Conservation (phyloP, 75 land plant species). For the Pinus taeda region DNA sequence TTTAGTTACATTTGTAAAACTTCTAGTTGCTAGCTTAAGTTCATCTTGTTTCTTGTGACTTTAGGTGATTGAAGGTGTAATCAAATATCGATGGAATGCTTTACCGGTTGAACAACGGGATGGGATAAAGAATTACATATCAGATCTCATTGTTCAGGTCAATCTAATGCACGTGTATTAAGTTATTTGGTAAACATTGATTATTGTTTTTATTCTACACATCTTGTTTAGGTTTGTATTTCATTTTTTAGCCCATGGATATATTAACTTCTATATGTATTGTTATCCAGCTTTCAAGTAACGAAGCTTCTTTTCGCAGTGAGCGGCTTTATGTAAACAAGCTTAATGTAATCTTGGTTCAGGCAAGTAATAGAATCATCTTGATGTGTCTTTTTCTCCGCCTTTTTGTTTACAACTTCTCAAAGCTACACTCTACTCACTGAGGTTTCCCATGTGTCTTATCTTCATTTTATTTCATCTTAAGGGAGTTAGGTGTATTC, state of each 20-base stretch:
- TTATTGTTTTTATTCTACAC: neutral
- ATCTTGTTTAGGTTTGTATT: neutral
- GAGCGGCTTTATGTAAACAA: constrained; percentile 94
- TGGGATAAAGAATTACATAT: constrained; percentile 97
- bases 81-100: constrained; percentile 98
- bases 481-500: neutral
- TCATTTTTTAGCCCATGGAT: neutral
- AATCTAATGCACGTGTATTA: neutral
- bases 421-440: neutral
- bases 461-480: neutral
- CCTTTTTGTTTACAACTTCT: neutral
- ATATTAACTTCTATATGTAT: neutral
- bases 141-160: constrained; percentile 99
- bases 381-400: neutral
- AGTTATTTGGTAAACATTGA: neutral
- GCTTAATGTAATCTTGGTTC: constrained; percentile 90
- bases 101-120: constrained; percentile 94
- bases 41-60: neutral
- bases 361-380: constrained; percentile 42
- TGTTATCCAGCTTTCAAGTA: constrained; percentile 79
- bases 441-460: neutral
- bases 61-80: constrained; percentile 94
- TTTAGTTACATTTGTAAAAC: no score
- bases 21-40: no score
- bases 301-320: constrained; percentile 80